phyloP scores from a whole-genome alignment of 2,329 filamentous ascomycete genomes.

The Immersiporthe knoxdaviesiana region DNA sequence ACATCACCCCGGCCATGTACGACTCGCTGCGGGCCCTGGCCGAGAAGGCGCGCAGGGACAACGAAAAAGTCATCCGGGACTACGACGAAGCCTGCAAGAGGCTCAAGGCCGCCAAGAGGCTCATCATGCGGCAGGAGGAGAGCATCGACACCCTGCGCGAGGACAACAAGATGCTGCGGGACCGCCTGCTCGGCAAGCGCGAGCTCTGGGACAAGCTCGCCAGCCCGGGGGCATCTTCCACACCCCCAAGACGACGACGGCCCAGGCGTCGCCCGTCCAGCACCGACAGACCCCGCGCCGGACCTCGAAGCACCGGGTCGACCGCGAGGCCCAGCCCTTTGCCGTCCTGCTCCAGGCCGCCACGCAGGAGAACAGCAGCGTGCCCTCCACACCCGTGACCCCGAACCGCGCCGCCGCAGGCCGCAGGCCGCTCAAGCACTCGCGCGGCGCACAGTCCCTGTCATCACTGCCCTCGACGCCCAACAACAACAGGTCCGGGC shows the following conservation, averaged over 20 bases:
- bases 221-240: constrained; percentile 71
- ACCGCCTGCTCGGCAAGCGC: constrained; percentile 85
- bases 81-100: constrained; percentile 66
- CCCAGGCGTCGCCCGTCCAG: constrained; percentile 49
- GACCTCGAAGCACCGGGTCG: constrained; percentile 49
- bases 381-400: constrained; percentile 69
- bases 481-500: constrained; percentile 51
- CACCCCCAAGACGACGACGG: constrained; percentile 59
- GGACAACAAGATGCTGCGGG: constrained; percentile 76
- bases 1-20: constrained; percentile 58
- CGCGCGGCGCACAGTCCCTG: constrained; percentile 77
- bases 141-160: constrained; percentile 72
- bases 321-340: constrained; percentile 63
- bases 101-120: constrained; percentile 73
- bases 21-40: constrained; percentile 68
- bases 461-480: constrained; percentile 85
- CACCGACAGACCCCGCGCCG: constrained; percentile 54
- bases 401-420: constrained; percentile 46
- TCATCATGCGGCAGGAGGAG: constrained; percentile 78
- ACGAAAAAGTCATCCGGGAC: constrained; percentile 65
- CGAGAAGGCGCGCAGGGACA: constrained; percentile 68
- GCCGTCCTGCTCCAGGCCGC: constrained; percentile 81
- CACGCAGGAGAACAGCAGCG: constrained; percentile 75
- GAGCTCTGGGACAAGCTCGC: constrained; percentile 82
- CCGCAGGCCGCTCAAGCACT: constrained; percentile 64